Evolutionary conservation across 2,329 filamentous ascomycete species (phyloP).

Genomic region (Fusarium humuli): DNA sequence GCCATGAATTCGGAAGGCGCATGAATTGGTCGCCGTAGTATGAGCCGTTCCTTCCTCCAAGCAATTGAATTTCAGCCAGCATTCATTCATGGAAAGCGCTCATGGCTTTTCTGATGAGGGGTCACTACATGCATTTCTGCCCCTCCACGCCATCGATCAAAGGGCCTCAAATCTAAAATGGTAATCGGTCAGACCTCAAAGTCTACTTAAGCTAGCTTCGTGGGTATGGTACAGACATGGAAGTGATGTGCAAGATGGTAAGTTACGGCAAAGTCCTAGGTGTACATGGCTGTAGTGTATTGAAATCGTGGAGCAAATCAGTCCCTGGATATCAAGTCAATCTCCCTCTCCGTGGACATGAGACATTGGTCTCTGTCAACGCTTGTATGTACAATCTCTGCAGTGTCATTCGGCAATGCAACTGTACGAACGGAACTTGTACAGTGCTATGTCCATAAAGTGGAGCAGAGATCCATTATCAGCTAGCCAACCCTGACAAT

Average conservation of each 20-base stretch:
- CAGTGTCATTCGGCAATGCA: conserved; percentile 4
- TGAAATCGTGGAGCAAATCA: not conserved
- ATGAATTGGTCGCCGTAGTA: not conserved
- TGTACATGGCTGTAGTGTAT: not conserved
- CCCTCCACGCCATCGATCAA: conserved; percentile 3
- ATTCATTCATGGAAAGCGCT: not conserved
- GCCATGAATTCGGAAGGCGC: conserved; percentile 2
- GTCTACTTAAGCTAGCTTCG: not conserved
- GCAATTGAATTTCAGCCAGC: not conserved
- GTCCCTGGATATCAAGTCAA: not conserved
- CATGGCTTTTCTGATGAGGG: not conserved
- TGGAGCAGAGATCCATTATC: not conserved
- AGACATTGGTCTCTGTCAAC: conserved; percentile 1
- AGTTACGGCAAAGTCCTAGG: not conserved
- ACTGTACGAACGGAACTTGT: not conserved
- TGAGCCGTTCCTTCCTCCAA: not conserved
- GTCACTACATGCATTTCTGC: not conserved
- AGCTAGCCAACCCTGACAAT: not conserved
- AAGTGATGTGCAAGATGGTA: not conserved
- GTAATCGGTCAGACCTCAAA: conserved; percentile 22
- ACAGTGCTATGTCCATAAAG: not conserved
- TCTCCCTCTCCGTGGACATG: not conserved
- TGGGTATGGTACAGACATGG: not conserved
- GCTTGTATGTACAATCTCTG: conserved; percentile 2
- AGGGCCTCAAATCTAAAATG: conserved; percentile 25